Conservation (phyloP, 2,329 filamentous ascomycete species). For the Calonectria crousiana region DNA sequence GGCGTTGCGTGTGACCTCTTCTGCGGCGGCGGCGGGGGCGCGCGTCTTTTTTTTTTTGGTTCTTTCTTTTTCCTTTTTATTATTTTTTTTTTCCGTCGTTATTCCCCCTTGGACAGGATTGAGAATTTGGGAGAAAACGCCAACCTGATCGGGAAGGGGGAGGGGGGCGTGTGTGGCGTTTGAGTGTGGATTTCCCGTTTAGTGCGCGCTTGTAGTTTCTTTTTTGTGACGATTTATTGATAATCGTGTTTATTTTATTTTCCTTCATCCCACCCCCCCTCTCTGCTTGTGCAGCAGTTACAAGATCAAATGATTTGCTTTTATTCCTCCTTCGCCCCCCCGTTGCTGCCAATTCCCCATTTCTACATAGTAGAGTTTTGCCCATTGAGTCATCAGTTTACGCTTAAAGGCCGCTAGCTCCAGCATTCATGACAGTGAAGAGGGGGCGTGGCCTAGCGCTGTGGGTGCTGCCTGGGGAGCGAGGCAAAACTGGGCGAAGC, state of each 20-base stretch:
- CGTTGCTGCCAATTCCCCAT: neutral
- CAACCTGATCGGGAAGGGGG: neutral
- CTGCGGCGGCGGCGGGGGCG: slow-evolving; percentile 7
- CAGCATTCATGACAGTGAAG: neutral
- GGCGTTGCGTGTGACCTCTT: slow-evolving; percentile 27
- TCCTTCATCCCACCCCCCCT: neutral
- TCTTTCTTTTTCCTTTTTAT: neutral
- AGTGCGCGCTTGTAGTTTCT: slow-evolving; percentile 5
- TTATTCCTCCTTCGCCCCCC: neutral
- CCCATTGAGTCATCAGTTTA: slow-evolving; percentile 13
- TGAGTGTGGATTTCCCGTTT: neutral
- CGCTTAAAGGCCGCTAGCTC: slow-evolving; percentile 13
- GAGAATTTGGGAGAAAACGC: slow-evolving; percentile 2
- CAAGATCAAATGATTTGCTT: neutral
- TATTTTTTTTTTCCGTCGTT: neutral
- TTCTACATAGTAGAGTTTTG: neutral
- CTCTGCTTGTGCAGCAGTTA: neutral
- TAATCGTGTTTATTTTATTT: slow-evolving; percentile 1
- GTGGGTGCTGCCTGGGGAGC: slow-evolving; percentile 16
- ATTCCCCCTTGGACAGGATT: slow-evolving; percentile 16
- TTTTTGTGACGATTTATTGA: neutral
- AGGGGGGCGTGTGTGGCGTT: slow-evolving; percentile 8
- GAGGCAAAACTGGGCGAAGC: neutral
- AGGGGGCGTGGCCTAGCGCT: neutral
- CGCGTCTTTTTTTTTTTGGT: neutral